These are phyloP conservation scores for Smittium culicis DNA, from an alignment of 371 early-diverging fungal species.

Conservation along the genomic window DNA sequence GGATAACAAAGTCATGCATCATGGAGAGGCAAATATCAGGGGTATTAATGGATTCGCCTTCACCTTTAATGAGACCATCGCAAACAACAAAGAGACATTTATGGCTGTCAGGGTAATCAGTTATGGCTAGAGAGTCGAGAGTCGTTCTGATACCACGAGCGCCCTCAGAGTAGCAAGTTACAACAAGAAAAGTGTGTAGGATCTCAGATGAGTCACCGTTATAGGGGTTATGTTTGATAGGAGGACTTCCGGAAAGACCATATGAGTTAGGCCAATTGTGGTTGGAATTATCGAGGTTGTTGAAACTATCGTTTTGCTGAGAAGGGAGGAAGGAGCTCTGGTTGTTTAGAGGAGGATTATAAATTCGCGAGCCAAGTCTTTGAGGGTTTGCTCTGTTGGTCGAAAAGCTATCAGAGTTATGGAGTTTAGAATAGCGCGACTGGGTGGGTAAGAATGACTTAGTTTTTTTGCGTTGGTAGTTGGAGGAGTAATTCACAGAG, in stretches of 20 bases:
- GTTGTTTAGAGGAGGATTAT: constrained; percentile 17
- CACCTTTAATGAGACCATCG: constrained; percentile 85
- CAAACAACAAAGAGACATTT: constrained; percentile 83
- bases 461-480: constrained; percentile 17
- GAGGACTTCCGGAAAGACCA: neutral
- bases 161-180: constrained; percentile 94
- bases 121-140: constrained; percentile 79
- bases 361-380: constrained; percentile 11
- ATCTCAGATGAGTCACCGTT: constrained; percentile 35
- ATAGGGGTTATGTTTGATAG: neutral
- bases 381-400: constrained; percentile 12
- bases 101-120: constrained; percentile 83
- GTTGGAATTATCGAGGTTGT: neutral
- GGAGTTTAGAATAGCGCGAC: constrained; percentile 30
- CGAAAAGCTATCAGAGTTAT: constrained; percentile 31
- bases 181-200: constrained; percentile 59
- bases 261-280: neutral
- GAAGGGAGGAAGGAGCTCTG: constrained; percentile 7
- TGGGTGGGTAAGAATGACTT: constrained; percentile 27
- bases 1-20: constrained; percentile 77
- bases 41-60: constrained; percentile 91
- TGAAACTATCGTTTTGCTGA: neutral
- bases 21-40: constrained; percentile 90
- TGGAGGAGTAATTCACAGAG: constrained; percentile 17
- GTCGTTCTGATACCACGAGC: constrained; percentile 78